Base-by-base conservation (phyloP, 2,329 filamentous ascomycete species). In the Penicillium concentricum region DNA sequence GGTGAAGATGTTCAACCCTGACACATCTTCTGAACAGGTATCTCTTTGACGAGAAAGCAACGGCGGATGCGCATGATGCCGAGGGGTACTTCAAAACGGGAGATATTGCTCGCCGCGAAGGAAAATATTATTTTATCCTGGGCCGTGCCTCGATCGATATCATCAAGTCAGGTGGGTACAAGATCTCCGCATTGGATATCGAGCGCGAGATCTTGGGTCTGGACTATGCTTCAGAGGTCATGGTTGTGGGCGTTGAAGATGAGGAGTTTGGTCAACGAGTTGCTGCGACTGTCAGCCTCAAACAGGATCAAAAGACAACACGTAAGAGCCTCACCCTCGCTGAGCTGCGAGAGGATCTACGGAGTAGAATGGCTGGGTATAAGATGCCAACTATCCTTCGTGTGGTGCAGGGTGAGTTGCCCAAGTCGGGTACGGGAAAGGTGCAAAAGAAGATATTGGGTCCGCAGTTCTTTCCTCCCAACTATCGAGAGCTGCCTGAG, bases 321-420 rank as follows among this genome's bases (percentile, higher is more conserved):
- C 55, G 63, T 12, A 63, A 55, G 32, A 42, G 35, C 1, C 63
- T 74, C 67, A 26, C 78, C 9, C 60, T 72, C 4, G 53, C 61
- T 2, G 46, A 67, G 16, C 77, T 68, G 9, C 55, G 66, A 28
- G 30, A 52, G 2, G 65, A 83, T 60, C 67, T 82, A 6, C 71
- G 76, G 9, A 62, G 60, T n/a, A 72, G 51, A 16, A 32, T 97
- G 55, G 91, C 87, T 9, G 86, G 83, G 58, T 97, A 97, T 76
- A 97, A 97, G 81, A 92, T 97, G 58, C 93, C 93, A 0, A 91
- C 93, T 74, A 86, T 96, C 60, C 79, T 97, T 74, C 87, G 85
- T 70, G 78, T 95, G 7, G 89, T 97, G 15, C 85, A 89, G 38
- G 76, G 84, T 41, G 66, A 68, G 22, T 51, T 68, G 9, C 66